Percentiles rank a stretch among this genome's conserved stretches.
Evolutionary conservation across 2,329 filamentous ascomycete genomes (phyloP).

Genomic region (Arthroderma sp.): DNA sequence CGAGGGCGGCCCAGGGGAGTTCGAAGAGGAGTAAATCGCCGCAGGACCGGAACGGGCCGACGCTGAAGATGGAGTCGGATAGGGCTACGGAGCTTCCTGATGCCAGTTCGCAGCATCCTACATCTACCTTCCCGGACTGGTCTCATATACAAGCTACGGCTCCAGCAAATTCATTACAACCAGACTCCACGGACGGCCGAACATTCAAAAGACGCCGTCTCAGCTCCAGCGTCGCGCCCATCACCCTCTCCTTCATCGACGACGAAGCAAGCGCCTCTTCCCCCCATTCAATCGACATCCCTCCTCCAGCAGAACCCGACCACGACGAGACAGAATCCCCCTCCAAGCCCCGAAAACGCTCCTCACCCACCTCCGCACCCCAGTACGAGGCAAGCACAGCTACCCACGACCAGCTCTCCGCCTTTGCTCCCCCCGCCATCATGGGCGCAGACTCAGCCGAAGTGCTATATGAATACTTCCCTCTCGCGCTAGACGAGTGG

Average conservation of each 20-base stretch:
- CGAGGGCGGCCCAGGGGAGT: not conserved
- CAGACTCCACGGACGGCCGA: not conserved
- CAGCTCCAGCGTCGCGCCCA: constrained; percentile 34
- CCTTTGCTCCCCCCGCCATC: constrained; percentile 44
- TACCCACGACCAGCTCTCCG: not conserved
- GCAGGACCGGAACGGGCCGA: constrained; percentile 9
- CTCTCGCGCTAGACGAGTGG: constrained; percentile 79
- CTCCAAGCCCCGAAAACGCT: not conserved
- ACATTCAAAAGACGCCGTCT: constrained; percentile 25
- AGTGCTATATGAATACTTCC: constrained; percentile 88
- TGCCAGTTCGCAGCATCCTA: not conserved
- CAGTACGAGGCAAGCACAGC: not conserved
- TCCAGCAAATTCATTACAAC: no score
- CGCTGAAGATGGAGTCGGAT: constrained; percentile 17
- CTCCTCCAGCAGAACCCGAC: constrained; percentile 17
- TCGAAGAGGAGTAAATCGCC: constrained; percentile 14
- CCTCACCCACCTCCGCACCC: not conserved
- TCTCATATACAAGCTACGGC: constrained; percentile 24
- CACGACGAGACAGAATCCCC: constrained; percentile 7
- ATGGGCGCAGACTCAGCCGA: constrained; percentile 58
- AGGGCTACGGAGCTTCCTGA: constrained; percentile 20
- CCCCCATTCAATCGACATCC: constrained; percentile 28
- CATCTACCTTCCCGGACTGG: constrained; percentile 24
- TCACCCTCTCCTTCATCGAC: constrained; percentile 45
- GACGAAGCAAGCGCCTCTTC: constrained; percentile 26